Base-by-base conservation (phyloP, 225 moss, liverwort and hornwort species). In the Pleurozium schreberi region DNA sequence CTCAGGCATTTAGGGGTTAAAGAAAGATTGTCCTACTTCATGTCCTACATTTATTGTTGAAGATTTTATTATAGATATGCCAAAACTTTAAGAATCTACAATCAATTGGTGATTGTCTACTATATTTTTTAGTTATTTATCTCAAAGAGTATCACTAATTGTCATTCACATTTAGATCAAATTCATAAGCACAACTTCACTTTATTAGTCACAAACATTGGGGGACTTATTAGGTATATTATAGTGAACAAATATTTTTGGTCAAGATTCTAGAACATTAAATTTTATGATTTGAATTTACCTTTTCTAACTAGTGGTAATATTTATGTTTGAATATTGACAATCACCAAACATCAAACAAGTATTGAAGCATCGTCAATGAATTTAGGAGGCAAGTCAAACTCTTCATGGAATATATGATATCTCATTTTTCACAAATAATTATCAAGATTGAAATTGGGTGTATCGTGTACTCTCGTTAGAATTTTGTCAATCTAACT, bases 221-320 rank as follows among this genome's bases (percentile, higher is more conserved):
- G 14, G 11, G 31, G 18, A 14, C 14, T 12, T 52, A 33, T 11
- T 20, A 21, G 8, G 13, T 6, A 6, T 36, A 34, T 14, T 6
- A 21, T 18, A 9, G 16, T 2, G 0, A 5, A 40, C 3, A 8
- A 40, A n/a, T 8, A 8, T 1, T 80, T 80, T 8, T 5, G 4
- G 59, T 8, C 3, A 12, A 57, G 23, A 57, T 17, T 57, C 25
- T 38, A n/a, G 38, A 38, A 16, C 5, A 26, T 78, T 9, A 2
- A 23, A 15, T 15, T 23, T 31, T 55, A n/a, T 38, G 6, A 22
- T 55, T 55, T 38, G 55, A 55, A 16, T 38, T 14, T 49, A 30
- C 3, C 17, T 55, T 25, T 33, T 55, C 2, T 16, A 21, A 25
- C 2, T 38, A 36, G 23, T 36, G 8, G 14, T 19, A 8, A 22